phyloP scores from a whole-genome alignment of 129 eudicot species.

The Helianthus tuberosus region DNA sequence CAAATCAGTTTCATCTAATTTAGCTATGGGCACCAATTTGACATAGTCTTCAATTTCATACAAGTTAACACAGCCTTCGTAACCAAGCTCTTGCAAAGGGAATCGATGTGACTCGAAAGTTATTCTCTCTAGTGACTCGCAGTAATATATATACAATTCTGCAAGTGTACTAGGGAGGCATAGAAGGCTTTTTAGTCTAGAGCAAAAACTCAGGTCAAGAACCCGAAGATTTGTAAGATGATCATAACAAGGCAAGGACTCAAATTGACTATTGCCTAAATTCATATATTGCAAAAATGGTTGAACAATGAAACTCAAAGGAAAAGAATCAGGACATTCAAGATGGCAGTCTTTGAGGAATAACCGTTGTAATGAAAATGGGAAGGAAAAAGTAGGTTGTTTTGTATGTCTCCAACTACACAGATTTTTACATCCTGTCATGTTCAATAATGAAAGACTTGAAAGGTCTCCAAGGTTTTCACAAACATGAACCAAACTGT shows the following conservation, averaged over 20 bases:
- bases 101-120: constrained; percentile 19
- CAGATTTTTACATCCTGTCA: constrained; percentile 36
- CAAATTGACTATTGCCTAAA: constrained; percentile 19
- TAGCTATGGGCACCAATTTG: constrained; percentile 11
- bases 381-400: constrained; percentile 2
- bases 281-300: constrained; percentile 19
- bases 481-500: constrained; percentile 19
- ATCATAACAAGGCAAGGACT: constrained; percentile 5
- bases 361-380: constrained; percentile 9
- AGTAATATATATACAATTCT: constrained; percentile 24
- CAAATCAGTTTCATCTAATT: constrained; percentile 24
- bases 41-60: constrained; percentile 26
- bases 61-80: constrained; percentile 18
- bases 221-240: constrained; percentile 28
- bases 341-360: constrained; percentile 19
- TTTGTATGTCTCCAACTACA: background rate
- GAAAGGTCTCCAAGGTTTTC: constrained; percentile 28
- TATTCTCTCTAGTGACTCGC: constrained; percentile 17
- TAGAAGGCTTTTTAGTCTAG: constrained; percentile 17
- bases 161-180: constrained; percentile 30
- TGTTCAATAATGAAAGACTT: constrained; percentile 28
- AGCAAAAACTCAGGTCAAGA: constrained; percentile 27
- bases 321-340: background rate
- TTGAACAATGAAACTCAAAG: constrained; percentile 9
- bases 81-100: constrained; percentile 33